A percentile compares a stretch with the other conserved stretches of the same genome.
Evolutionary conservation across 345 rosid species (phyloP).

Genomic region (Fremontodendron californicum): DNA sequence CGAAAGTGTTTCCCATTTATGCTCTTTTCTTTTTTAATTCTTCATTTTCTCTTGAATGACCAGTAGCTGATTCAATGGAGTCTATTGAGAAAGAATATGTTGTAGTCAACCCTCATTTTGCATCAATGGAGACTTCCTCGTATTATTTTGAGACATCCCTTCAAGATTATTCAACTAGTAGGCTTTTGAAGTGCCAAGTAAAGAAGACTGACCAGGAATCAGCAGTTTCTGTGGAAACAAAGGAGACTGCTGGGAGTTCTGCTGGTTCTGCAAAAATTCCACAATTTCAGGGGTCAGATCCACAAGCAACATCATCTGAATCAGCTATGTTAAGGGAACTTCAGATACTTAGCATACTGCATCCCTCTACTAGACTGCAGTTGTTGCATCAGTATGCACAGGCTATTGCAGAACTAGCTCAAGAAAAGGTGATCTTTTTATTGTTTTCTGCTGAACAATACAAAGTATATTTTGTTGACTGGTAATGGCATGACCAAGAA

Average conservation of each 20-base stretch:
- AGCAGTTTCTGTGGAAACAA: slow-evolving; percentile 30
- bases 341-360: slow-evolving; percentile 43
- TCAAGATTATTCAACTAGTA: slow-evolving; percentile 43
- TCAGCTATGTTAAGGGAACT: slow-evolving; percentile 42
- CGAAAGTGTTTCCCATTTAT: neutral
- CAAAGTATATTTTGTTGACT: neutral
- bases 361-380: slow-evolving; percentile 60
- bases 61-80: slow-evolving; percentile 56
- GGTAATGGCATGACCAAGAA: neutral
- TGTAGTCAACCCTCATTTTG: slow-evolving; percentile 53
- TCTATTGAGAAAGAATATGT: slow-evolving; percentile 77
- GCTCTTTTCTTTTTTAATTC: slow-evolving; percentile 3
- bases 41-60: slow-evolving; percentile 21
- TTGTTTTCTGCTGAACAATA: neutral
- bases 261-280: slow-evolving; percentile 20
- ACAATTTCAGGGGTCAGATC: slow-evolving; percentile 28
- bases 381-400: slow-evolving; percentile 48
- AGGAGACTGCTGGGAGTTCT: slow-evolving; percentile 25
- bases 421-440: slow-evolving; percentile 49
- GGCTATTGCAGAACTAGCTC: slow-evolving; percentile 53
- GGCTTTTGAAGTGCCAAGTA: slow-evolving; percentile 29
- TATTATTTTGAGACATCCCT: slow-evolving; percentile 52
- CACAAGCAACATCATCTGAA: slow-evolving; percentile 27
- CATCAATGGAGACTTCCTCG: slow-evolving; percentile 51
- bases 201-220: slow-evolving; percentile 34